Conservation (phyloP, 192 early-diverging fungal genomes). For the Backusella tarrabulga region DNA sequence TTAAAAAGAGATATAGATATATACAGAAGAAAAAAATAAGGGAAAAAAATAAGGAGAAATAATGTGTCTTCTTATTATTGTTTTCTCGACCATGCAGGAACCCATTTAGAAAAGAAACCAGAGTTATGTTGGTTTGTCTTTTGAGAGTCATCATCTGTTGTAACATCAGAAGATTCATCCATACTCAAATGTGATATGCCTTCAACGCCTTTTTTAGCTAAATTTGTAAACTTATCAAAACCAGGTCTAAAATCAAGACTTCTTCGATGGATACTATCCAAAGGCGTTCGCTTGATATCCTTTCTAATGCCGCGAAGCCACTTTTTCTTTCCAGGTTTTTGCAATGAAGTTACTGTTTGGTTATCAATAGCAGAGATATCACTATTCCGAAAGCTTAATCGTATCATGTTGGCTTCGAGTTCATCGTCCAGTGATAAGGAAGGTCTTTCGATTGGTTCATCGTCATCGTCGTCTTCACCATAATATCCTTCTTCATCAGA, state of each 20-base stretch:
- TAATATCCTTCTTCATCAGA: constrained; percentile 11
- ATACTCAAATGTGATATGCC: background rate
- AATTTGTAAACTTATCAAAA: constrained; percentile 9
- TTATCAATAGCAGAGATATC: background rate
- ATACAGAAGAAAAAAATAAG: background rate
- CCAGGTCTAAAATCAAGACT: constrained; percentile 14
- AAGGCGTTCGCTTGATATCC: background rate
- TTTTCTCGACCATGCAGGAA: constrained; percentile 13
- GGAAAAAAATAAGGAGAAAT: background rate
- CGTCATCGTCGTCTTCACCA: background rate
- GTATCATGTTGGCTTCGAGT: background rate
- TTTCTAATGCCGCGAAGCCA: constrained; percentile 17
- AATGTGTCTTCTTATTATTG: background rate
- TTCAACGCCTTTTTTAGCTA: constrained; percentile 20
- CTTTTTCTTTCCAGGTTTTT: constrained; percentile 8
- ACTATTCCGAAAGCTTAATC: background rate
- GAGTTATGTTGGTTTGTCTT: background rate
- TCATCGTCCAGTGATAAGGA: background rate
- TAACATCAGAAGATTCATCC: constrained; percentile 2
- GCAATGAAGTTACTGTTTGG: background rate
- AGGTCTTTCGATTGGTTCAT: background rate
- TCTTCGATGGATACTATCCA: background rate
- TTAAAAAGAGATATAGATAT: background rate
- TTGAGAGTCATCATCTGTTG: constrained; percentile 6
- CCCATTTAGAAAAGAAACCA: constrained; percentile 13